Evolutionary conservation across 1,139 yeast genomes (phyloP).

Genomic region (Meyerozyma elateridarum): DNA sequence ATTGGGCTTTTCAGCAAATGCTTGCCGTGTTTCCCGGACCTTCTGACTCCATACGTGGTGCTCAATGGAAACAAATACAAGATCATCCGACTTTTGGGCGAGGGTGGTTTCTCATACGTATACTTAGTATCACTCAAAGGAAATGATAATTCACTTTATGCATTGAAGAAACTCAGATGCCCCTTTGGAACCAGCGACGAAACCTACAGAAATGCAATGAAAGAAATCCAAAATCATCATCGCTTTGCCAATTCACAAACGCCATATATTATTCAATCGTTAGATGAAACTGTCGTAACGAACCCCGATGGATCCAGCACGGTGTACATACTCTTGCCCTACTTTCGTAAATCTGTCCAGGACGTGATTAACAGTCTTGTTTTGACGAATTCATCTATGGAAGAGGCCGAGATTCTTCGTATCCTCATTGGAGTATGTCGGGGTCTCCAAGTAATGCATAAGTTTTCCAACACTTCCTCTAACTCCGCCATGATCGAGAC

Average conservation of each 20-base stretch:
- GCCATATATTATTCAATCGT: slow-evolving; percentile 62
- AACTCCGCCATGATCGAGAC: slow-evolving; percentile 8
- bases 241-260: slow-evolving; percentile 51
- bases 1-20: slow-evolving; percentile 25
- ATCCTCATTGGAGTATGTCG: slow-evolving; percentile 66
- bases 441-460: slow-evolving; percentile 75
- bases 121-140: slow-evolving; percentile 59
- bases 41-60: slow-evolving; percentile 43
- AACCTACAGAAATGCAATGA: slow-evolving; percentile 54
- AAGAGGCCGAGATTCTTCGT: slow-evolving; percentile 58
- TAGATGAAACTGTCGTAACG: slow-evolving; percentile 67
- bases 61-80: slow-evolving; percentile 48
- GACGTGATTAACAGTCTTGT: slow-evolving; percentile 66
- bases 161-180: slow-evolving; percentile 81
- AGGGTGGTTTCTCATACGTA: slow-evolving; percentile 89
- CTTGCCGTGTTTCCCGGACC: slow-evolving; percentile 39
- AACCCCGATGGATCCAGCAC: slow-evolving; percentile 78
- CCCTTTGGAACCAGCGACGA: slow-evolving; percentile 79
- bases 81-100: slow-evolving; percentile 73
- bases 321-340: slow-evolving; percentile 75
- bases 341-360: slow-evolving; percentile 66
- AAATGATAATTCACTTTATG: slow-evolving; percentile 49
- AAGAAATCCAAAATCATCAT: slow-evolving; percentile 72
- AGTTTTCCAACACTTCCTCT: slow-evolving; percentile 36
- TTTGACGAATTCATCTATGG: slow-evolving; percentile 47